Evolutionary conservation across 1,284 basidiomycete genomes (phyloP), one percentile per base, ranked within the genome.

Genomic region (Anthracocystis walkeri): DNA sequence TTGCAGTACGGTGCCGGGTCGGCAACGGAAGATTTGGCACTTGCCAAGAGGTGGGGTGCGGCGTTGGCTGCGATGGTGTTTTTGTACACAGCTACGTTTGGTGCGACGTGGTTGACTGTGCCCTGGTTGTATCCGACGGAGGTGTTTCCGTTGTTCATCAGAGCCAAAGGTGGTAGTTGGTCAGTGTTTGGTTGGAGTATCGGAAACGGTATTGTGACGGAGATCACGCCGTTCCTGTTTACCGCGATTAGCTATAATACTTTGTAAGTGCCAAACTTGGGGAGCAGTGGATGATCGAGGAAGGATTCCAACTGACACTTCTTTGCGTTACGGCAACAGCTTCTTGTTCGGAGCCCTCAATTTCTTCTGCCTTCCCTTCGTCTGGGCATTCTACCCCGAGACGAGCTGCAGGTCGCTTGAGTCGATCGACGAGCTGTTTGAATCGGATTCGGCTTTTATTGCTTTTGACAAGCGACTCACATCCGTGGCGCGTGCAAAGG

Each of bases 391-490:
- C 45, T 72, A 66, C 33, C 64, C 64, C 6, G 69, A 72, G 48
- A 72, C 64, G 20, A 71, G 68, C 41, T 71, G 68, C 20, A 10
- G 68, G 25, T 71, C 53, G 35, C 54, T 71, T 11, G 68, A 72
- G 40, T 65, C 55, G 54, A 72, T 66, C 21, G 69, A 71, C 23
- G 69, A 72, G 56, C 69, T 66, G 18, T 72, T 72, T 25, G 64
- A 48, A 7, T 56, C 55, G 11, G 42, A 59, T 18, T 66, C 56
- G 42, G 58, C 59, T n/a, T 66, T 66, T 42, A 59, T 72, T 23
- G 64, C 69, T 1, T 61, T 65, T 21, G 59, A 72, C 42, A 63
- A 53, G 48, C 27, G 49, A 1, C 20, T 58, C 10, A 63, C 69
- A 16, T 48, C 44, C 2, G 52, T 72, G 2, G 35, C 44, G 7